Percentiles rank a stretch among this genome's conserved stretches.
Evolutionary conservation across 2,329 filamentous ascomycete genomes (phyloP).

Genomic region (Ophiostoma australiae): DNA sequence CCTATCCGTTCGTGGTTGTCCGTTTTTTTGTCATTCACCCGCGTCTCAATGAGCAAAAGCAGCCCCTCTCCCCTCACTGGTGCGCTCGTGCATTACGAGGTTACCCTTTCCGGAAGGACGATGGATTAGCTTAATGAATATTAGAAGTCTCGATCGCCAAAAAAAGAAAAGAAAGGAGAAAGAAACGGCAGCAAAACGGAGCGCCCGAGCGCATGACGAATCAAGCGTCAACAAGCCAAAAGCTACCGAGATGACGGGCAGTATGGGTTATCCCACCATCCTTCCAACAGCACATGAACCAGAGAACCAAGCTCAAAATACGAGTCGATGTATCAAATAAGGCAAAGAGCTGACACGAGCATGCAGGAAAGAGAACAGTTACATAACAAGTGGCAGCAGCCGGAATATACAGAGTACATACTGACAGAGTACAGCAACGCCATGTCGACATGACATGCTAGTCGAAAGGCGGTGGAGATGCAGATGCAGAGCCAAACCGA

Average conservation of each 20-base stretch:
- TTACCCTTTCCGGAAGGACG: conserved; percentile 1
- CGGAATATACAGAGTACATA: not conserved
- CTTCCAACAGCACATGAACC: not conserved
- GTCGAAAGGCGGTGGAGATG: conserved; percentile 14
- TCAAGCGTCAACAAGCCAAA: not conserved
- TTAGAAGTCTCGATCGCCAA: not conserved
- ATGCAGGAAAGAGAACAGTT: not conserved
- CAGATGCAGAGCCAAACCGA: conserved; percentile 8
- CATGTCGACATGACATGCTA: not conserved
- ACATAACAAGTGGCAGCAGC: not conserved
- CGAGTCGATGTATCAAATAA: not conserved
- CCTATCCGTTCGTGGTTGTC: not conserved
- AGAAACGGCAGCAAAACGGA: conserved; percentile 3
- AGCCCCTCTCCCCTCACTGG: conserved; percentile 6
- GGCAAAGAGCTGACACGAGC: not conserved
- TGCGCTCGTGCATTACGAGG: not conserved
- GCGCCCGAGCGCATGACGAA: not conserved
- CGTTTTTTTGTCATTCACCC: not conserved
- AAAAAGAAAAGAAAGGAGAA: not conserved
- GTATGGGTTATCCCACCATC: not conserved
- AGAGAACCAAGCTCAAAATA: not conserved
- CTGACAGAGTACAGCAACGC: not conserved
- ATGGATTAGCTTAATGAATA: not conserved
- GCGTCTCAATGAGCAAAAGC: not conserved
- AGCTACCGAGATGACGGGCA: conserved; percentile 13